These are phyloP conservation scores for Petunia secreta DNA, from an alignment of 257 asterid genomes.

Conservation along the genomic window DNA sequence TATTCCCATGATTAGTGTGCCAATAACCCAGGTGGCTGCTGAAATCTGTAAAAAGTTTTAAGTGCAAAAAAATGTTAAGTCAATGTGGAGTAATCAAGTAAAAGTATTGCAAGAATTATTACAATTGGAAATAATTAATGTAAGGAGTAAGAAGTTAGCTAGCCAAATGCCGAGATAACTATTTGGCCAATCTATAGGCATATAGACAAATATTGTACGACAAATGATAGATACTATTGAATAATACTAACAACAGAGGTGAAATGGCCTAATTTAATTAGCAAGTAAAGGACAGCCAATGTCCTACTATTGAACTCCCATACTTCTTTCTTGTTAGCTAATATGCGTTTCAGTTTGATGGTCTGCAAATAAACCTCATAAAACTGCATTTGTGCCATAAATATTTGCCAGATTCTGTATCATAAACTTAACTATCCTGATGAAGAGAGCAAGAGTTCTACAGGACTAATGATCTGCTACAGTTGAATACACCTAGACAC, in stretches of 20 bases:
- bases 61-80: neutral
- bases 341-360: slow-evolving; percentile 11
- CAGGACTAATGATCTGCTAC: neutral
- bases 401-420: neutral
- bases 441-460: neutral
- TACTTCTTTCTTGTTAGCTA: neutral
- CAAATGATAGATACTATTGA: neutral
- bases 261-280: neutral
- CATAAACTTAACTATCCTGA: neutral
- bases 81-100: neutral
- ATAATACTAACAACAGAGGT: slow-evolving; percentile 8
- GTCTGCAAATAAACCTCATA: neutral
- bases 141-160: neutral
- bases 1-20: slow-evolving; percentile 82
- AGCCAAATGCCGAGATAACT: neutral
- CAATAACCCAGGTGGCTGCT: slow-evolving; percentile 75
- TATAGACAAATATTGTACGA: neutral
- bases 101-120: neutral
- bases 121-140: no score
- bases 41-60: slow-evolving; percentile 54
- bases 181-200: neutral
- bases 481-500: slow-evolving; percentile 1
- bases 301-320: neutral
- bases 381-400: neutral
- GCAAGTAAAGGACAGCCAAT: neutral